These are phyloP conservation scores for Trichoderma brevicompactum DNA, from an alignment of 2,329 filamentous ascomycete genomes.

Conservation along the genomic window DNA sequence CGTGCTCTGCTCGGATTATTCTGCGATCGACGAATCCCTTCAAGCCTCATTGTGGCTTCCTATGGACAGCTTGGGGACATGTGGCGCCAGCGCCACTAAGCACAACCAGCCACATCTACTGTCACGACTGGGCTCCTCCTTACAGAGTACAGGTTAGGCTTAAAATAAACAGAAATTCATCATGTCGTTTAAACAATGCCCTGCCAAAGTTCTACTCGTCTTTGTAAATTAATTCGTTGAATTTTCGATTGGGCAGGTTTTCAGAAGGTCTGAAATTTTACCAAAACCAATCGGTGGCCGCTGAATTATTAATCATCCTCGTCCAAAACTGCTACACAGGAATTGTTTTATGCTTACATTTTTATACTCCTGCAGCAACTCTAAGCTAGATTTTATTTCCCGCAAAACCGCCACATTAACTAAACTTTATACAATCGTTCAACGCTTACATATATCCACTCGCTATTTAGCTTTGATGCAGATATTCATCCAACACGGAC, in stretches of 20 bases:
- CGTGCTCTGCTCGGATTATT: not conserved
- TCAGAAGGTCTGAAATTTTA: too few species aligned
- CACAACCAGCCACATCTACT: slow-evolving; percentile 2
- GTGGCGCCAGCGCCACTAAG: slow-evolving; percentile 4
- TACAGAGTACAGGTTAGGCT: slow-evolving; percentile 22
- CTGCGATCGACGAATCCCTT: not conserved
- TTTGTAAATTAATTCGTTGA: not conserved
- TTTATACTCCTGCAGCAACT: not conserved
- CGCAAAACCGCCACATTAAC: slow-evolving; percentile 8
- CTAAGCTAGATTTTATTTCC: not conserved
- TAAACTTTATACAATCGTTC: not conserved
- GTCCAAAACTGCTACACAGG: not conserved
- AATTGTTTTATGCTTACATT: not conserved
- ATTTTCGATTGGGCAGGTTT: not conserved
- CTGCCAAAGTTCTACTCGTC: not conserved
- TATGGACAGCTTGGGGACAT: not conserved
- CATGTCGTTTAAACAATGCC: not conserved
- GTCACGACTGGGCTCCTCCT: not conserved
- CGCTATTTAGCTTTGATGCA: not conserved
- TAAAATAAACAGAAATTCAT: not conserved
- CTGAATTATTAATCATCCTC: too few species aligned
- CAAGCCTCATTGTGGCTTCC: slow-evolving; percentile 23
- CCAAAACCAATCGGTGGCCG: too few species aligned
- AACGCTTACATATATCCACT: slow-evolving; percentile 10
- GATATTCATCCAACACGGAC: not conserved